Base-by-base conservation (phyloP, 2,329 filamentous ascomycete genomes). In the Scolecobasidium constrictum region DNA sequence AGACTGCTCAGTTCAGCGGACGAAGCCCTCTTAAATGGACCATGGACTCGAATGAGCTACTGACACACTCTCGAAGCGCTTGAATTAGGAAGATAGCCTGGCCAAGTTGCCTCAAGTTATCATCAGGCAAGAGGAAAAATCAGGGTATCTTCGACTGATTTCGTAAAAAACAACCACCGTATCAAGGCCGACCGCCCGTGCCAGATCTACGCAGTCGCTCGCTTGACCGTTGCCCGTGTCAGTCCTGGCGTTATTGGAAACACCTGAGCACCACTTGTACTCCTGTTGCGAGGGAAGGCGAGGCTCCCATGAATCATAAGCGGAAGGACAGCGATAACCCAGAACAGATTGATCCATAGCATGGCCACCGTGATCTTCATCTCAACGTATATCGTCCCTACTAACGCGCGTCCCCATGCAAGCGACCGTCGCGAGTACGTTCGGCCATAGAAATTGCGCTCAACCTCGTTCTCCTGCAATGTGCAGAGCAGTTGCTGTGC, bases 401-500 rank as follows among this genome's bases (percentile, higher is more conserved):
- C n/a, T 7, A 40, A 22, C 4, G 42, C 42, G 11, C 23, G 23
- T 3, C 21, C 15, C 42, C 42, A 44, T 17, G 35, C 22, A 15
- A 40, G 13, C n/a, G 22, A 18, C 13, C 18, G 16, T 7, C 36
- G 19, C 5, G 35, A 44, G 20, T 12, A 13, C 16, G 9, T 31
- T 9, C 16, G 16, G 37, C 16, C 34, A 18, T 36, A 13, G n/a
- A 33, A 33, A 3, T 38, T 16, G 15, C 6, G 22, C 2, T 17
- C 23, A 20, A 17, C 26, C 16, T 44, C 42, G 35, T 40, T 20
- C 17, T 44, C 18, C 36, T 39, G 20, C 17, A 71, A 59, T 36
- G 71, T 63, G 13, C 67, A 63, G 3, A 69, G 63, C 61, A 83
- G 74, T 45, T 74, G 71, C 69, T 75, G 77, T 3, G 80, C 80